Conservation (phyloP, 805 yeast species). For the Citeromyces nyonsensis region DNA sequence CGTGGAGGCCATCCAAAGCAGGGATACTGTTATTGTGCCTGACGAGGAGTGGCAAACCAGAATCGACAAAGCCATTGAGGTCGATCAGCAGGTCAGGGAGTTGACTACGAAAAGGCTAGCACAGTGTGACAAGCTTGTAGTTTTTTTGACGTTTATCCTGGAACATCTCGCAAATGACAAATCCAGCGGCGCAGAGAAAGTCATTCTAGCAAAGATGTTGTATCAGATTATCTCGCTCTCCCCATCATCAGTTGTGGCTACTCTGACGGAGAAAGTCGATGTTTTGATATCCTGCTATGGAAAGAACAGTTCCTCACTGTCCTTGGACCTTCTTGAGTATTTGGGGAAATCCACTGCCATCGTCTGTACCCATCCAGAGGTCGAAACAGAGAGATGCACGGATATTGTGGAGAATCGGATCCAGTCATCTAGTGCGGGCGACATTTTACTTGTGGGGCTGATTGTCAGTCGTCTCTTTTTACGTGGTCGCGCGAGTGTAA, state of each 20-base stretch:
- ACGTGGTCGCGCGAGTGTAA: too few relatives aligned
- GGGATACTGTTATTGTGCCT: constrained; percentile 36
- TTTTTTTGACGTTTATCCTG: constrained; percentile 2
- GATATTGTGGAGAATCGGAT: too few relatives aligned
- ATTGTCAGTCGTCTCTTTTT: too few relatives aligned
- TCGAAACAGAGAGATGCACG: constrained; percentile 5
- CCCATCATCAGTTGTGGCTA: too few relatives aligned
- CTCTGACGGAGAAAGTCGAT: too few relatives aligned
- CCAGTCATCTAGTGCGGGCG: too few relatives aligned
- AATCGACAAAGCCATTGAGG: constrained; percentile 50
- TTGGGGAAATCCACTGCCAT: constrained; percentile 13
- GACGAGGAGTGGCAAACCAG: constrained; percentile 69
- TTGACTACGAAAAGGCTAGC: constrained; percentile 9
- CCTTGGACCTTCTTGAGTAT: constrained; percentile 2
- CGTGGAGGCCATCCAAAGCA: constrained; percentile 42
- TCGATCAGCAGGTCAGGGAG: constrained; percentile 35
- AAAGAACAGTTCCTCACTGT: too few relatives aligned
- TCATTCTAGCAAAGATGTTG: constrained; percentile 6
- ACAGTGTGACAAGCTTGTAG: constrained; percentile 4
- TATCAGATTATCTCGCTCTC: neutral
- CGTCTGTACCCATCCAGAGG: constrained; percentile 19
- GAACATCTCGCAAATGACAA: constrained; percentile 3
- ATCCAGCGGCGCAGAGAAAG: constrained; percentile 4
- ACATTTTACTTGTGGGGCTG: too few relatives aligned
- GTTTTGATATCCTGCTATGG: too few relatives aligned